Conservation (phyloP, 2,329 filamentous ascomycete species). For the Penicillium glabrum region DNA sequence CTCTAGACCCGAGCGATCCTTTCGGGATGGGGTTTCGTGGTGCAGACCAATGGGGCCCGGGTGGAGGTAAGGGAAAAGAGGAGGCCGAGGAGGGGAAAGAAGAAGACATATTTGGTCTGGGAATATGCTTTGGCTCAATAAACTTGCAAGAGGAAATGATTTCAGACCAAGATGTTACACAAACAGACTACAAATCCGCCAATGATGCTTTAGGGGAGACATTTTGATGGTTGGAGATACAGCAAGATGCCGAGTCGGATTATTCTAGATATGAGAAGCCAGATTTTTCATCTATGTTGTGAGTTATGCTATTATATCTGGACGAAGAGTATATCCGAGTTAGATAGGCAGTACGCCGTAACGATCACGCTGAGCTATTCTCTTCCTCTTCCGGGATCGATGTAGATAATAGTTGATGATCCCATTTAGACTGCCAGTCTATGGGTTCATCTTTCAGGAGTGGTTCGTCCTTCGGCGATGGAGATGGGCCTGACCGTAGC, state of each 20-base stretch:
- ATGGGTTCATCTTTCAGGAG: conserved; percentile 11
- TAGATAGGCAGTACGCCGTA: not conserved
- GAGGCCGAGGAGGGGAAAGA: too few relatives aligned
- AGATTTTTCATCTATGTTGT: not conserved
- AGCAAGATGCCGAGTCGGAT: not conserved
- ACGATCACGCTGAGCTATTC: conserved; percentile 9
- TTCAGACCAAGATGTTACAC: not conserved
- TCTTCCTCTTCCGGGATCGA: conserved; percentile 37
- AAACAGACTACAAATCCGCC: not conserved
- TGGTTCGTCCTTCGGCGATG: not conserved
- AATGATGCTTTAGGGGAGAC: not conserved
- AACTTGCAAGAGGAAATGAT: not conserved
- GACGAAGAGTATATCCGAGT: not conserved
- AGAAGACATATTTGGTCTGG: not conserved
- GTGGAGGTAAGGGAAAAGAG: not conserved
- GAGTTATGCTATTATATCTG: not conserved
- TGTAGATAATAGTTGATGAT: conserved; percentile 17
- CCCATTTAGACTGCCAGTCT: conserved; percentile 17
- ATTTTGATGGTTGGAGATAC: not conserved
- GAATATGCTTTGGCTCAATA: not conserved
- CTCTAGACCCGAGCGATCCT: conserved; percentile 2
- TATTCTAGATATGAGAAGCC: not conserved
- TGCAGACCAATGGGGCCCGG: conserved; percentile 3
- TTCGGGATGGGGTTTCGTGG: conserved; percentile 2
- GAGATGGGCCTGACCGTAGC: conserved; percentile 18